phyloP scores from a whole-genome alignment of 139 green algal species.

The Picochlorum sp. region DNA sequence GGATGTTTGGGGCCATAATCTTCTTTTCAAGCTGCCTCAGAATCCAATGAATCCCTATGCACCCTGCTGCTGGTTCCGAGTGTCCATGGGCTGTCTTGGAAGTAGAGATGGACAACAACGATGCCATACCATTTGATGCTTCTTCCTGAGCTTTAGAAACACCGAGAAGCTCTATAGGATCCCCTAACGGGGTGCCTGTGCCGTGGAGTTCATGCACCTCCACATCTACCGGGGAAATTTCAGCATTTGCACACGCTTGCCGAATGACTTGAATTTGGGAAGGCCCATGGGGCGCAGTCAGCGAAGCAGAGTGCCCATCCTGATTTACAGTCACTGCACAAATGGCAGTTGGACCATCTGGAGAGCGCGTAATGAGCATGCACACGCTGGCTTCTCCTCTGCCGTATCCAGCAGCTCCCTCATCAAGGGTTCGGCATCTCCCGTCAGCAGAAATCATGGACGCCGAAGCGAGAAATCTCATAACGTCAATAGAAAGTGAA shows the following conservation, averaged over 20 bases:
- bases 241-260: slow-evolving; percentile 32
- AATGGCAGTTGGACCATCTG: slow-evolving; percentile 30
- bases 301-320: slow-evolving; percentile 71
- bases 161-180: slow-evolving; percentile 74
- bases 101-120: slow-evolving; percentile 8
- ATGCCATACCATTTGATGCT: background rate
- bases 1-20: background rate
- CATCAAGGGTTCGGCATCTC: slow-evolving; percentile 75
- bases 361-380: slow-evolving; percentile 15
- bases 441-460: slow-evolving; percentile 66
- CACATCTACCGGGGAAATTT: slow-evolving; percentile 11
- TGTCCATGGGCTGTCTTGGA: slow-evolving; percentile 66
- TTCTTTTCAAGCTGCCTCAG: slow-evolving; percentile 2
- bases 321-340: slow-evolving; percentile 67
- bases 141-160: slow-evolving; percentile 16
- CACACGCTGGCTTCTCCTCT: slow-evolving; percentile 56
- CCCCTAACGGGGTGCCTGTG: slow-evolving; percentile 68
- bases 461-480: slow-evolving; percentile 35
- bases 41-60: slow-evolving; percentile 25
- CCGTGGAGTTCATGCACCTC: slow-evolving; percentile 59
- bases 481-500: slow-evolving; percentile 45
- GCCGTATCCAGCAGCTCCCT: slow-evolving; percentile 68
- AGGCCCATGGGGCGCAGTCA: slow-evolving; percentile 83
- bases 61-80: slow-evolving; percentile 66
- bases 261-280: slow-evolving; percentile 70